phyloP scores from a whole-genome alignment of 129 eudicot species.

The Calendula officinalis region DNA sequence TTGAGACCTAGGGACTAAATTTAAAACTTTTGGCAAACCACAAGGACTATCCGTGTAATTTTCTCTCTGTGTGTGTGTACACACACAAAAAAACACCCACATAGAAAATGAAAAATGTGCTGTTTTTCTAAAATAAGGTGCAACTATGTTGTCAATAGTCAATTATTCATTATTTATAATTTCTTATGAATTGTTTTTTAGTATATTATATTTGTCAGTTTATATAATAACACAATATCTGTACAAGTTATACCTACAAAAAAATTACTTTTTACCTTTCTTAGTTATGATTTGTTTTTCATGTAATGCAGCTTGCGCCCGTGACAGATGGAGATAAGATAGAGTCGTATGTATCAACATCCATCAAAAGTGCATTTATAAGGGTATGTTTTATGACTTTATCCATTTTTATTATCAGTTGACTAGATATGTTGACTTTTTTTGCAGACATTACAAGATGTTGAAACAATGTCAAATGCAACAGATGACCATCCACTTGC shows the following conservation, averaged over 20 bases:
- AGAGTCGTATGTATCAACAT: conserved; percentile 69
- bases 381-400: conserved; percentile 69
- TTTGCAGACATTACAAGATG: conserved; percentile 68
- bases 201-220: conserved; percentile 3
- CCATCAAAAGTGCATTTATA: conserved; percentile 78
- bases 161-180: not conserved
- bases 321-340: conserved; percentile 80
- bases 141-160: not conserved
- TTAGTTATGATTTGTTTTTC: conserved; percentile 21
- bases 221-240: conserved; percentile 13
- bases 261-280: not conserved
- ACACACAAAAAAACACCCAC: too few species aligned
- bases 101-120: too few species aligned
- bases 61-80: too few species aligned
- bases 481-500: conserved; percentile 86
- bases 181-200: not conserved
- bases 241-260: conserved; percentile 19
- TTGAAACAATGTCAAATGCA: conserved; percentile 66
- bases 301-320: conserved; percentile 55
- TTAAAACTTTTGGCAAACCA: too few species aligned
- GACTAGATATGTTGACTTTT: conserved; percentile 14
- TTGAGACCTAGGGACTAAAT: too few species aligned
- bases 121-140: conserved; percentile 1
- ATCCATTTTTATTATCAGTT: conserved; percentile 9
- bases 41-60: too few species aligned